Percentiles rank a stretch among this genome's conserved stretches.
Conservation (phyloP, 2,329 filamentous ascomycete genomes). For the Stachybotrys echinatus region DNA sequence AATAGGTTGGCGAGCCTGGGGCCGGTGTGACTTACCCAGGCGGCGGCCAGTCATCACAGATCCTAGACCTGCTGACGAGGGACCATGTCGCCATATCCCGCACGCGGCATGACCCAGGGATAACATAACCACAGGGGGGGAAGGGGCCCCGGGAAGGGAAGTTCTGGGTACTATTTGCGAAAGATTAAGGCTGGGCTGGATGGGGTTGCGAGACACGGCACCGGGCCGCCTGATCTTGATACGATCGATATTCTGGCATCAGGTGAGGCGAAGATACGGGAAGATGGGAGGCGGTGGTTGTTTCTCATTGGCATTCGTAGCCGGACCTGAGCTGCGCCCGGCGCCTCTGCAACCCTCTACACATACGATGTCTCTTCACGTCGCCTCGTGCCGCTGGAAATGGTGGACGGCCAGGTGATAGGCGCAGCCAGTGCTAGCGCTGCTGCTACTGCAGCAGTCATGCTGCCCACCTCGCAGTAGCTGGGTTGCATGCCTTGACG, state of each 20-base stretch:
- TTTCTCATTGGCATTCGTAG: too few relatives aligned
- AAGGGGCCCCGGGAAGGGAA: too few relatives aligned
- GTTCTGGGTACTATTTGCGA: too few relatives aligned
- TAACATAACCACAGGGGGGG: not conserved
- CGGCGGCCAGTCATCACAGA: not conserved
- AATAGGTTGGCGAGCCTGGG: not conserved
- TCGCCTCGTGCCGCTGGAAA: not conserved
- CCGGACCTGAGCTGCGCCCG: too few relatives aligned
- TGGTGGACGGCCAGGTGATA: not conserved
- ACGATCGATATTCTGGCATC: not conserved
- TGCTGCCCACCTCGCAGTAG: slow-evolving; percentile 12
- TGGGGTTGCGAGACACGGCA: not conserved
- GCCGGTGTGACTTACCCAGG: not conserved
- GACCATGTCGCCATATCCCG: not conserved
- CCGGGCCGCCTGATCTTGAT: not conserved
- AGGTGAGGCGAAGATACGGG: not conserved
- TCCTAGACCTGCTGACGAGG: not conserved
- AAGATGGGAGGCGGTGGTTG: not conserved
- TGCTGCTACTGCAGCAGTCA: not conserved
- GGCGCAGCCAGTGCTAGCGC: not conserved
- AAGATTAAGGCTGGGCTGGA: not conserved
- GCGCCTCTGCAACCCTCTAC: not conserved
- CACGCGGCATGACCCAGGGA: not conserved
- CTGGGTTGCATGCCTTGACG: slow-evolving; percentile 10
- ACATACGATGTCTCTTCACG: not conserved